phyloP scores from a whole-genome alignment of 1,284 basidiomycete genomes.

The Singerocomus rubriflavus region DNA sequence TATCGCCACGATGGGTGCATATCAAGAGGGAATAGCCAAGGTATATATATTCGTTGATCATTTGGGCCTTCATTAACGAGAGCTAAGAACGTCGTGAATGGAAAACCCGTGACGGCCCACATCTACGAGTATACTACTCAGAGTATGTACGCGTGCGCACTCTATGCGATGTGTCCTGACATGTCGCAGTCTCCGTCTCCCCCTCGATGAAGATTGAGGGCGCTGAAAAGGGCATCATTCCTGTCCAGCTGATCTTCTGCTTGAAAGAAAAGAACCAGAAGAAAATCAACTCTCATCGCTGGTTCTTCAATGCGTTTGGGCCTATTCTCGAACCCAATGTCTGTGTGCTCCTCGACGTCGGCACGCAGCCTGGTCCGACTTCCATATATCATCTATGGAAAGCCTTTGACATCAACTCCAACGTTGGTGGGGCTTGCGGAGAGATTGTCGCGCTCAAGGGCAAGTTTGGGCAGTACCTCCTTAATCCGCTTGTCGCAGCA shows the following conservation, averaged over 20 bases:
- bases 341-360: conserved; percentile 92
- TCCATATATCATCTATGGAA: conserved; percentile 97
- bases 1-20: conserved; percentile 84
- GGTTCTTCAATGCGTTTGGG: conserved; percentile 90
- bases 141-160: conserved; percentile 43
- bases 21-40: conserved; percentile 90
- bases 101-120: conserved; percentile 84
- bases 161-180: conserved; percentile 10
- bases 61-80: not conserved
- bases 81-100: conserved; percentile 74
- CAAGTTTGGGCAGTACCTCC: conserved; percentile 69
- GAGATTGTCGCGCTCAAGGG: conserved; percentile 94
- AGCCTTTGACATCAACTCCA: conserved; percentile 93
- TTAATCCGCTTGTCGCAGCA: conserved; percentile 86
- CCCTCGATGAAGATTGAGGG: conserved; percentile 82
- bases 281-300: conserved; percentile 92
- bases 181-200: conserved; percentile 69
- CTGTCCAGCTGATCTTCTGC: conserved; percentile 93
- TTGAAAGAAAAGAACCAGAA: conserved; percentile 92
- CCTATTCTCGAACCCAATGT: conserved; percentile 83
- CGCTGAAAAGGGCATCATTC: conserved; percentile 76
- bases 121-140: conserved; percentile 95
- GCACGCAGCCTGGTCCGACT: conserved; percentile 87
- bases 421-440: conserved; percentile 96
- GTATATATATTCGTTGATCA: conserved; percentile 32